Percentiles rank a stretch among this genome's conserved stretches.
Conservation (phyloP, 129 eudicot species). For the Scalesia atractyloides region DNA sequence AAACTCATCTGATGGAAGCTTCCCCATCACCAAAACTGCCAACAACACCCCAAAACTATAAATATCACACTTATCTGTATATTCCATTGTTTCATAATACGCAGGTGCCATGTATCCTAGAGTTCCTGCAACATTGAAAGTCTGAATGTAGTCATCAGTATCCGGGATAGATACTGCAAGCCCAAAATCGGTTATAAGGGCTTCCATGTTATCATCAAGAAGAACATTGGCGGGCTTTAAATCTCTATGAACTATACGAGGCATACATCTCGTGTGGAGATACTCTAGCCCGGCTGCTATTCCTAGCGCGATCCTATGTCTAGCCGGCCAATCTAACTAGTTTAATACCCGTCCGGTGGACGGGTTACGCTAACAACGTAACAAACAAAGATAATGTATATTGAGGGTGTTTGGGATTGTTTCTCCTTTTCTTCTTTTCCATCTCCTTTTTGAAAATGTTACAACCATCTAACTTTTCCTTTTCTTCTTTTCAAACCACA, state of each 20-base stretch:
- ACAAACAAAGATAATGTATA: too few relatives aligned
- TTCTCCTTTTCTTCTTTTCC: too few relatives aligned
- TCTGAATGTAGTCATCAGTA: conserved; percentile 53
- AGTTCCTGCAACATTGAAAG: conserved; percentile 76
- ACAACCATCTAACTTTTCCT: too few relatives aligned
- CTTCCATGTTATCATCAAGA: conserved; percentile 88
- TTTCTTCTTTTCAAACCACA: too few relatives aligned
- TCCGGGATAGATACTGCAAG: conserved; percentile 76
- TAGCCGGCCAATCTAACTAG: conserved; percentile 59
- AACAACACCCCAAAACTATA: conserved; percentile 80
- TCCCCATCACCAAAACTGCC: conserved; percentile 70
- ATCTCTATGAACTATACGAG: conserved; percentile 78
- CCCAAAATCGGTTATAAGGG: conserved; percentile 89
- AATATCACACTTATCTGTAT: conserved; percentile 78
- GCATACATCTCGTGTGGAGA: conserved; percentile 61
- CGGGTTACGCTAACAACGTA: too few relatives aligned
- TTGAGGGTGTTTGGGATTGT: too few relatives aligned
- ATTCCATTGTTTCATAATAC: conserved; percentile 76
- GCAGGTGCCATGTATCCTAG: conserved; percentile 92
- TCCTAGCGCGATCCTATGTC: conserved; percentile 61
- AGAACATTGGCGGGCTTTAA: conserved; percentile 82
- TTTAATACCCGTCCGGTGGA: too few relatives aligned
- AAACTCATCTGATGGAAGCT: conserved; percentile 69
- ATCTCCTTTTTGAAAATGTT: too few relatives aligned
- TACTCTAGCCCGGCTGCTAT: conserved; percentile 85